phyloP scores from a whole-genome alignment of 805 yeast species.

The Candida pini region DNA sequence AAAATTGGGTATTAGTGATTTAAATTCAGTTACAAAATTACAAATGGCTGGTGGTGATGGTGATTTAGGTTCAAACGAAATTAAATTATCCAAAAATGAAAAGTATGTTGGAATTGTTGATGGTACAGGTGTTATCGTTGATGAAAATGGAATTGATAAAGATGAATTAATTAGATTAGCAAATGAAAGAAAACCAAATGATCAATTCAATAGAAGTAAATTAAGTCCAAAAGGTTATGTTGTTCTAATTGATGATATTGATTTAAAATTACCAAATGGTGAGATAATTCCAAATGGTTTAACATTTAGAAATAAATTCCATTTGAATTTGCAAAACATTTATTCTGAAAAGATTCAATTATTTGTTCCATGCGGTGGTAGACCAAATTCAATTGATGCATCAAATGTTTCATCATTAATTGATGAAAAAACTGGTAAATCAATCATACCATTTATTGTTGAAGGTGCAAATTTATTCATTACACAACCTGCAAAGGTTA shows the following conservation, averaged over 20 bases:
- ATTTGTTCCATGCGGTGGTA: constrained; percentile 98
- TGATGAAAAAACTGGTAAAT: constrained; percentile 68
- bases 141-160: constrained; percentile 84
- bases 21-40: constrained; percentile 59
- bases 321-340: constrained; percentile 61
- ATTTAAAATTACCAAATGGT: constrained; percentile 74
- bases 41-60: constrained; percentile 99
- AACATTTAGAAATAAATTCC: constrained; percentile 86
- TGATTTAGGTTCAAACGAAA: constrained; percentile 94
- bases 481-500: constrained; percentile 88
- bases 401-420: constrained; percentile 70
- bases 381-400: constrained; percentile 93
- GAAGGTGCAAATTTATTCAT: constrained; percentile 97
- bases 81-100: constrained; percentile 77
- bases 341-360: constrained; percentile 61
- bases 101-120: constrained; percentile 84
- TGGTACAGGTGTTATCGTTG: constrained; percentile 93
- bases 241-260: constrained; percentile 80
- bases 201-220: constrained; percentile 58
- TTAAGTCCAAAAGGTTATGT: constrained; percentile 73
- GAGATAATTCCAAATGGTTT: constrained; percentile 74
- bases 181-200: constrained; percentile 65
- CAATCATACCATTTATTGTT: constrained; percentile 79
- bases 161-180: constrained; percentile 77
- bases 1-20: constrained; percentile 56